Conservation (phyloP, 2,329 filamentous ascomycete species). For the Trichophyton simii region DNA sequence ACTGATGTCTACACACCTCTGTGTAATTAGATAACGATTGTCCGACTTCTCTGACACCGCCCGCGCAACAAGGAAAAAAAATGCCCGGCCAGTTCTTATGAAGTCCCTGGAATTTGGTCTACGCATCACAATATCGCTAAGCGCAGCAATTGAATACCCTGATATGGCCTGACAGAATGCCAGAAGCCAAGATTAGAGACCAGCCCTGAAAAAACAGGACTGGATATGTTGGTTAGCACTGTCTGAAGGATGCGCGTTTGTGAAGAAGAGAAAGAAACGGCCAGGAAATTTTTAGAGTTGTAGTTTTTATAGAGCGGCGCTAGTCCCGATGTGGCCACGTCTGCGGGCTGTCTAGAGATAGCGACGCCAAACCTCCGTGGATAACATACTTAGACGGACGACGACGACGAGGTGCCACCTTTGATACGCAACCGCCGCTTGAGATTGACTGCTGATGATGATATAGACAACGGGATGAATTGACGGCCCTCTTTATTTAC, state of each 20-base stretch:
- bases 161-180: slow-evolving; percentile 57
- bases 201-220: slow-evolving; percentile 19
- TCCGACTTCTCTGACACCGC: slow-evolving; percentile 75
- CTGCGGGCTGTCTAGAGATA: slow-evolving; percentile 3
- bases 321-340: slow-evolving; percentile 10
- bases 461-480: background rate
- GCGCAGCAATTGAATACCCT: slow-evolving; percentile 49
- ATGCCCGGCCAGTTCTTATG: slow-evolving; percentile 64
- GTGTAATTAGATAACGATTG: slow-evolving; percentile 35
- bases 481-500: background rate
- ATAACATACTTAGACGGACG: background rate
- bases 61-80: slow-evolving; percentile 48
- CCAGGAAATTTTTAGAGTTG: slow-evolving; percentile 16
- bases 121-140: slow-evolving; percentile 50
- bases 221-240: slow-evolving; percentile 59
- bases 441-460: background rate
- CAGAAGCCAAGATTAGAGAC: slow-evolving; percentile 37
- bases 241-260: slow-evolving; percentile 65
- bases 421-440: background rate
- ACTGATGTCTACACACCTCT: background rate
- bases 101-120: slow-evolving; percentile 45
- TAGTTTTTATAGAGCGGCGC: slow-evolving; percentile 1
- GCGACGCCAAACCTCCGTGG: background rate
- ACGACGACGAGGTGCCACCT: background rate
- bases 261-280: slow-evolving; percentile 27